phyloP scores from a whole-genome alignment of 2,329 filamentous ascomycete genomes.

The Aspergillus oerlinghausenensis region DNA sequence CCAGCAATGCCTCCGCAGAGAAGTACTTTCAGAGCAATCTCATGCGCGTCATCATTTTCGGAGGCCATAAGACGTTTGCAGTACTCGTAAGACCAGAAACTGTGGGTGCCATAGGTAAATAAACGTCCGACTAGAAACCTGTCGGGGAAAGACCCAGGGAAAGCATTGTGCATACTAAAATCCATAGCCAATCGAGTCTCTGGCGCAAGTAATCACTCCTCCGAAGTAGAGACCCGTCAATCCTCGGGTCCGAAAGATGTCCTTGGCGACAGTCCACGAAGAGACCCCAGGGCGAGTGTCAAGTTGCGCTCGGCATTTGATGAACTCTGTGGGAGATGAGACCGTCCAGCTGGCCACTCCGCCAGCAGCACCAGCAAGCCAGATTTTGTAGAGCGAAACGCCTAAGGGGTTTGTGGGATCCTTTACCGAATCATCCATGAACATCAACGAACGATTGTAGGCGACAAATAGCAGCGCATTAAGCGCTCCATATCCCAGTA shows the following conservation, averaged over 20 bases:
- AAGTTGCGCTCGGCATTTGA: conserved; percentile 88
- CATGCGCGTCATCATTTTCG: conserved; percentile 43
- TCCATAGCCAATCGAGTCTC: conserved; percentile 89
- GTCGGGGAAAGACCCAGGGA: conserved; percentile 8
- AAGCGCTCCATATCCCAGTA: conserved; percentile 83
- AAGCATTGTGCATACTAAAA: conserved; percentile 62
- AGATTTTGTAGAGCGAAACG: conserved; percentile 62
- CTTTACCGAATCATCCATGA: conserved; percentile 47
- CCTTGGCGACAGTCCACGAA: conserved; percentile 60
- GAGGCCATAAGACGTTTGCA: conserved; percentile 57
- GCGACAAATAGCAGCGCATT: conserved; percentile 87
- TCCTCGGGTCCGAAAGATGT: conserved; percentile 56
- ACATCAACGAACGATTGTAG: conserved; percentile 76
- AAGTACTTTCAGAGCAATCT: conserved; percentile 60
- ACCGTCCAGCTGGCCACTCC: conserved; percentile 82
- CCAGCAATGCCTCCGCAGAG: conserved; percentile 85
- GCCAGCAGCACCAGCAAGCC: conserved; percentile 72
- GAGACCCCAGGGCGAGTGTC: conserved; percentile 44
- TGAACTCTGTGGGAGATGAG: conserved; percentile 81
- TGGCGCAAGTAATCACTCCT: conserved; percentile 71
- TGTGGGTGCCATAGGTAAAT: conserved; percentile 22
- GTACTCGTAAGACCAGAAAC: conserved; percentile 86
- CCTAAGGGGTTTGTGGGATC: conserved; percentile 42
- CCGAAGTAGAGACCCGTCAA: conserved; percentile 73
- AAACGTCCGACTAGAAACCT: conserved; percentile 1